A percentile compares a stretch with the other conserved stretches of the same genome.
phyloP scores from a whole-genome alignment of 192 early-diverging fungal species.

The Funneliformis geosporum region DNA sequence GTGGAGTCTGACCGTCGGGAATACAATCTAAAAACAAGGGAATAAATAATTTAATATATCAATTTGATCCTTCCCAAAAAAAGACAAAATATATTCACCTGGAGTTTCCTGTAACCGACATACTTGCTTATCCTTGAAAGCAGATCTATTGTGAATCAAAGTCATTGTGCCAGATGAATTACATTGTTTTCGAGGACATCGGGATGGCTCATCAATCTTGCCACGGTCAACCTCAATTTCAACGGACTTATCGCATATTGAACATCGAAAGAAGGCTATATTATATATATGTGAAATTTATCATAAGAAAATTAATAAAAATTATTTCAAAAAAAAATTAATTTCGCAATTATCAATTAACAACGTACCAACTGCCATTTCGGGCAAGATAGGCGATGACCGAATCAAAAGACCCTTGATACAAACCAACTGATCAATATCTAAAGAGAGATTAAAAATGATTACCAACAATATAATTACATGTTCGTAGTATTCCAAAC shows the following conservation, averaged over 20 bases:
- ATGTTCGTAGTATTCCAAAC: neutral
- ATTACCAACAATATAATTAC: constrained; percentile 5
- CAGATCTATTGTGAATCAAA: constrained; percentile 93
- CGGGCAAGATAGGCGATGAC: constrained; percentile 88
- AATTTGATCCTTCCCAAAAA: neutral
- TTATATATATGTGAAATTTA: neutral
- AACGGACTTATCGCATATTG: constrained; percentile 83
- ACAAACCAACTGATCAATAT: constrained; percentile 95
- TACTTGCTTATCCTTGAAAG: constrained; percentile 92
- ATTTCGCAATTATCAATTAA: neutral
- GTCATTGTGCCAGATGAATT: constrained; percentile 78
- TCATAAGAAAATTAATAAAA: neutral
- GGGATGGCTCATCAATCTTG: constrained; percentile 79
- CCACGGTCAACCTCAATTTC: constrained; percentile 85
- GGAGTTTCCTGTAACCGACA: constrained; percentile 94
- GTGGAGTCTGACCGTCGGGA: constrained; percentile 98
- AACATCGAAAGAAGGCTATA: constrained; percentile 89
- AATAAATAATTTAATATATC: neutral
- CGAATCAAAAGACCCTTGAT: constrained; percentile 94
- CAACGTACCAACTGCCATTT: constrained; percentile 74
- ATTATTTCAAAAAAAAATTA: neutral
- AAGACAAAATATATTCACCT: constrained; percentile 43
- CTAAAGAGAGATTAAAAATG: constrained; percentile 39
- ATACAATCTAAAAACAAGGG: constrained; percentile 63
- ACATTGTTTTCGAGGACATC: constrained; percentile 81